Evolutionary conservation across 345 rosid genomes (phyloP), one percentile per base, ranked within the genome.

Genomic region (Euphorbia lathyris): DNA sequence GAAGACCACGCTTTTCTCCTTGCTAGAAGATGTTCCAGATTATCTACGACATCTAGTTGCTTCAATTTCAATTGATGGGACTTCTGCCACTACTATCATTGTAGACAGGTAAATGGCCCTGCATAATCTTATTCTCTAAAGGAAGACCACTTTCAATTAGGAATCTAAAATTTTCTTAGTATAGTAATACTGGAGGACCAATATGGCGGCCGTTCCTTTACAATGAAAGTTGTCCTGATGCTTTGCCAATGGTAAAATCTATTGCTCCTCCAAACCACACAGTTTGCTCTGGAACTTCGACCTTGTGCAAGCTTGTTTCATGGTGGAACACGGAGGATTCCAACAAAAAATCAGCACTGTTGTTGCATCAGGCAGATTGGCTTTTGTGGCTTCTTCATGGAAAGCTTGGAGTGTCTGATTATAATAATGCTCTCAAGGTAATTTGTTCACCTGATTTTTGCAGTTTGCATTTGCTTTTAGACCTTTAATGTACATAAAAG

Each of bases 331-430:
- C 36, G 26, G 72, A 65, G 8, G 67, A 76, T 58, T 68, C 87
- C 0, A 74, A 79, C 45, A 76, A 78, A 80, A 80, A 87, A 73
- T 88, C 90, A 14, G 87, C 82, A 2, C 16, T 85, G 16, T 78
- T 91, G 73, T 70, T 94, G 81, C 97, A 91, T 75, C 98, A 94
- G 76, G 95, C 96, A 30, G 98, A 94, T 88, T 94, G 98, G 98
- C 82, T 90, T 80, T 63, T 90, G 79, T 94, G 92, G 98, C 83
- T 89, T 78, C 90, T 94, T 69, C 98, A 90, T 66, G 98, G 96
- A 50, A 85, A 68, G 63, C 87, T 91, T n/a, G 97, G 98, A 79
- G 80, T 91, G 30, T 86, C 98, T 22, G 97, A 91, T 80, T 91
- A 94, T 73, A 94, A 94, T 63, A 91, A 94, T 47, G 97, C 97